Conservation (phyloP, 1,284 basidiomycete species). For the Moesziomyces parantarcticus region DNA sequence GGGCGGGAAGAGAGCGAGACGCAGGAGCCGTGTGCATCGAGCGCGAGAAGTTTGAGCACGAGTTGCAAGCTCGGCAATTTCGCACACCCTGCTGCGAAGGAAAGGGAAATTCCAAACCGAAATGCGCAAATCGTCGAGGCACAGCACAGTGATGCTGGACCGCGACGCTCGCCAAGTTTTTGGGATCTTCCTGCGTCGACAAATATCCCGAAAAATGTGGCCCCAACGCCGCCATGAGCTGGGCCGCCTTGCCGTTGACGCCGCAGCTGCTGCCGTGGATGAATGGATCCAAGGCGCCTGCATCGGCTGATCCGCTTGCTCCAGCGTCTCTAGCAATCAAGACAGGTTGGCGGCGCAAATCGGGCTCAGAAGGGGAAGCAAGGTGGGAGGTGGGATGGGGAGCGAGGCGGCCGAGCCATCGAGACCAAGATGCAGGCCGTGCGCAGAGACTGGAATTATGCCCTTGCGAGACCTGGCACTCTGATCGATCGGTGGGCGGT, state of each 20-base stretch:
- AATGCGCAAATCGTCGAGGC: background rate
- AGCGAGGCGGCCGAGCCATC: too few species aligned
- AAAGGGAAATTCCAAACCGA: background rate
- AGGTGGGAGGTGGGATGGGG: too few species aligned
- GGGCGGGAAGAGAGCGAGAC: background rate
- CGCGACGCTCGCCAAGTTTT: background rate
- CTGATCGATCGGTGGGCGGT: background rate
- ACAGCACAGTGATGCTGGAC: background rate
- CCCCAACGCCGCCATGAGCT: too few species aligned
- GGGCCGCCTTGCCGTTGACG: too few species aligned
- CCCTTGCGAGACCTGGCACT: constrained; percentile 3
- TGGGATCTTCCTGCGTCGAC: background rate
- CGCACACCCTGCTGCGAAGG: constrained; percentile 3
- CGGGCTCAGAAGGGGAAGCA: too few species aligned
- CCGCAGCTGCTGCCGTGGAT: too few species aligned
- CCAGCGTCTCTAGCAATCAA: too few species aligned
- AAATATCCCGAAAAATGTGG: too few species aligned
- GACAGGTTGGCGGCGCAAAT: too few species aligned
- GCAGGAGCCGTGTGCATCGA: background rate
- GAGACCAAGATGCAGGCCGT: background rate
- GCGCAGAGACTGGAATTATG: background rate
- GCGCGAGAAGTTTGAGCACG: background rate
- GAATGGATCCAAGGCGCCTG: too few species aligned
- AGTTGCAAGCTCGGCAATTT: background rate
- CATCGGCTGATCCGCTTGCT: too few species aligned